Evolutionary conservation across 805 yeast genomes (phyloP), one percentile per base, ranked within the genome.

Genomic region (Starmerella floricola): DNA sequence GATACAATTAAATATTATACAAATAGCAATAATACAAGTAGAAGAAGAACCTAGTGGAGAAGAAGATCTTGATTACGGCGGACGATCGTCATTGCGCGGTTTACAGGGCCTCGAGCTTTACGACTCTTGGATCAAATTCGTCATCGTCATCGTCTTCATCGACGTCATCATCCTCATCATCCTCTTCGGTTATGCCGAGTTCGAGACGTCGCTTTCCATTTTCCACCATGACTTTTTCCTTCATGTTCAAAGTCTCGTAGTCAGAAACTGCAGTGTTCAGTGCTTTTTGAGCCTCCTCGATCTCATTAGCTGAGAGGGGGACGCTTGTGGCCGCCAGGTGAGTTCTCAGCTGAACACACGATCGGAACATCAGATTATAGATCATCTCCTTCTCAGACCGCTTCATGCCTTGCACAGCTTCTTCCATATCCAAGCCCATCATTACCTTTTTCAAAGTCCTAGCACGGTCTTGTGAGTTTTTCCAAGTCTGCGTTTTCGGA

Each of bases 381-480:
- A 50, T 50, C 50, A 49, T 48, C 23, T 37, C 40, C 30, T 41
- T 24, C 24, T 50, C 54, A 6, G 54, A 34, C 2, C 50, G 46
- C 20, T 48, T 49, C 51, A 50, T 42, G 5, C 32, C 37, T 8
- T 39, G 46, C 26, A 36, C 31, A 6, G 52, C 50, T 2, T 48
- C 51, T 3, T 40, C 46, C 41, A 47, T 49, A 18, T 46, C 44
- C 11, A 49, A 32, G 3, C 54, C 53, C 43, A 50, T 49, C 30
- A 50, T 37, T 2, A 47, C 34, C 8, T 48, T 31, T 20, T 50
- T 50, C 1, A 50, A 39, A 10, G 42, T 42, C 4, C 50, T 44
- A n/a, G 49, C 46, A 6, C 44, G 41, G n/a, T 49, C 53, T 15
- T 37, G 48, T 11, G 51, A 16, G 28, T 30, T 38, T 3, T 19